Conservation (phyloP, 441 rosid species). For the Manihot esculenta region DNA sequence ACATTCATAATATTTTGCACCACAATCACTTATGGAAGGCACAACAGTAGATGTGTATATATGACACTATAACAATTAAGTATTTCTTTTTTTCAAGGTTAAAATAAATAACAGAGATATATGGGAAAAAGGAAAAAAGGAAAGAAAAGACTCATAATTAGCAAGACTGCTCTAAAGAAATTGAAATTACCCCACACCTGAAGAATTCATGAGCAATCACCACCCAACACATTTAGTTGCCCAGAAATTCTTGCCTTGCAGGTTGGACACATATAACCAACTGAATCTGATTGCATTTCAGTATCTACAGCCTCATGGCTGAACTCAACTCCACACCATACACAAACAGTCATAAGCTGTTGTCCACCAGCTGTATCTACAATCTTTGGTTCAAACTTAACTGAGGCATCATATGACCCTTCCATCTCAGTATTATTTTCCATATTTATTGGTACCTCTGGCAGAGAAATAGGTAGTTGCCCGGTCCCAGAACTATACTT, state of each 20-base stretch:
- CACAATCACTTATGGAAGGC: background rate
- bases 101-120: background rate
- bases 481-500: constrained; percentile 35
- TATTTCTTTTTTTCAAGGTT: background rate
- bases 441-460: constrained; percentile 37
- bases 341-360: constrained; percentile 46
- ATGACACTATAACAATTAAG: background rate
- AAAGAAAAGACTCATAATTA: background rate
- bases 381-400: constrained; percentile 41
- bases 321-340: constrained; percentile 74
- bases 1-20: background rate
- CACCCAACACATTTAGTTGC: constrained; percentile 31
- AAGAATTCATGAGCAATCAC: constrained; percentile 22
- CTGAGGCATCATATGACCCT: constrained; percentile 34
- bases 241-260: constrained; percentile 70
- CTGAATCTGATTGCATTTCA: constrained; percentile 58
- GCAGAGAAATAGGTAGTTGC: constrained; percentile 33
- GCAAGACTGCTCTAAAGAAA: background rate
- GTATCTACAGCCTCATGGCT: constrained; percentile 50
- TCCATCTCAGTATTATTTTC: constrained; percentile 29
- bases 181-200: constrained; percentile 6
- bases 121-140: background rate
- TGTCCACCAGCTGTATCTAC: constrained; percentile 25
- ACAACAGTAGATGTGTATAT: background rate
- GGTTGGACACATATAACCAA: constrained; percentile 67